Conservation (phyloP, 2,329 filamentous ascomycete species). For the Monosporascus cannonballus region DNA sequence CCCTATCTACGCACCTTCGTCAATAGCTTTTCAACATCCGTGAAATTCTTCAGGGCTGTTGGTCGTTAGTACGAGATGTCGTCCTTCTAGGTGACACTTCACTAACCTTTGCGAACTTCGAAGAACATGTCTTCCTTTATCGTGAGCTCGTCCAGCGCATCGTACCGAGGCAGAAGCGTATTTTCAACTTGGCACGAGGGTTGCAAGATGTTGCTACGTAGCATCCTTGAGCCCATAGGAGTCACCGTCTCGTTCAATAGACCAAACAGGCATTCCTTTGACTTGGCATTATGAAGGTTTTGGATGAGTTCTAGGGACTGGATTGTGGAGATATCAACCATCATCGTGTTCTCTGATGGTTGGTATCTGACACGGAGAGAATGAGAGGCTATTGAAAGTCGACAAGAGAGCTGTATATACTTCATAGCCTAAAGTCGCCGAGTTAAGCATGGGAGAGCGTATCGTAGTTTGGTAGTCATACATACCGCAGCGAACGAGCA, state of each 20-base stretch:
- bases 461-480: conserved; percentile 2
- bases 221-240: conserved; percentile 78
- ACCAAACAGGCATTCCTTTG: conserved; percentile 77
- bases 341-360: conserved; percentile 87
- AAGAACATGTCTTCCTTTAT: conserved; percentile 81
- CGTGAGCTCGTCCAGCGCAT: conserved; percentile 77
- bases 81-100: not conserved
- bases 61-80: conserved; percentile 10
- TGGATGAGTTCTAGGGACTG: conserved; percentile 84
- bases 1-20: conserved; percentile 51
- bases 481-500: conserved; percentile 81
- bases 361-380: conserved; percentile 83
- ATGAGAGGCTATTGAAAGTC: conserved; percentile 65
- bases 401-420: conserved; percentile 67
- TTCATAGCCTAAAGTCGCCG: conserved; percentile 58
- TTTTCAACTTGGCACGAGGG: conserved; percentile 65
- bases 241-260: conserved; percentile 80
- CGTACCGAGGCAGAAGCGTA: conserved; percentile 67
- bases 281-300: conserved; percentile 72
- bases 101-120: conserved; percentile 60
- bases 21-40: conserved; percentile 74
- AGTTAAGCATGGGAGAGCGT: conserved; percentile 8
- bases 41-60: conserved; percentile 64
- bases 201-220: conserved; percentile 82
- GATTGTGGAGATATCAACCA: conserved; percentile 88